Conservation (phyloP, 345 rosid species). For the Litchi chinensis region DNA sequence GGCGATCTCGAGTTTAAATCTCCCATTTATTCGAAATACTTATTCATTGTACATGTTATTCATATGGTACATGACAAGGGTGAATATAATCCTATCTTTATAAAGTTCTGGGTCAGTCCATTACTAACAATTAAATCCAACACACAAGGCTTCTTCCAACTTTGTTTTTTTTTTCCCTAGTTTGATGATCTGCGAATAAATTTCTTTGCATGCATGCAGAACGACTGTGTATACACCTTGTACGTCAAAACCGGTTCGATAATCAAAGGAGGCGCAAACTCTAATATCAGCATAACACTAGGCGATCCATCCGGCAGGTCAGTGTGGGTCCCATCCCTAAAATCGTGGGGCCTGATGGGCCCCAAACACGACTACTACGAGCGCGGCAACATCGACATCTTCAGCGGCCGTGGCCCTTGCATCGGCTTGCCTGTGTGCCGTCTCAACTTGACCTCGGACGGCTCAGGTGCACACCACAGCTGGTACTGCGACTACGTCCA, state of each 20-base stretch:
- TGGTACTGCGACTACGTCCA: conserved; percentile 57
- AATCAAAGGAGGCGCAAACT: conserved; percentile 48
- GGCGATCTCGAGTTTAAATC: too few relatives aligned
- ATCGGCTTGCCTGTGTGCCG: conserved; percentile 40
- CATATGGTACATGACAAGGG: too few relatives aligned
- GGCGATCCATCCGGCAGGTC: conserved; percentile 34
- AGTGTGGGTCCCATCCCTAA: conserved; percentile 32
- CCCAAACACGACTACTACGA: conserved; percentile 44
- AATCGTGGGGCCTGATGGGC: conserved; percentile 48
- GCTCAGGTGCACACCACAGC: conserved; percentile 47
- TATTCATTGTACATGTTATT: too few relatives aligned
- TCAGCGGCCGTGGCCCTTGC: conserved; percentile 46
- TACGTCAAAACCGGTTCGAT: conserved; percentile 45
- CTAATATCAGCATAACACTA: conserved; percentile 35
- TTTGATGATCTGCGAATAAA: too few relatives aligned
- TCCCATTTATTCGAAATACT: too few relatives aligned
- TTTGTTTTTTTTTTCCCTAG: neutral
- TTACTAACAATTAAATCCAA: too few relatives aligned
- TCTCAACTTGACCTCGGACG: conserved; percentile 54
- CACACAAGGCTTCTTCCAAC: too few relatives aligned
- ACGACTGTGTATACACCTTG: conserved; percentile 39
- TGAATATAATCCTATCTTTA: too few relatives aligned
- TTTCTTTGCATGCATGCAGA: neutral
- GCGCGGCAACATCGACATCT: conserved; percentile 44
- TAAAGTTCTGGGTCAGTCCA: too few relatives aligned